Evolutionary conservation across 2,329 filamentous ascomycete genomes (phyloP).

Genomic region (Xylaria sp.): DNA sequence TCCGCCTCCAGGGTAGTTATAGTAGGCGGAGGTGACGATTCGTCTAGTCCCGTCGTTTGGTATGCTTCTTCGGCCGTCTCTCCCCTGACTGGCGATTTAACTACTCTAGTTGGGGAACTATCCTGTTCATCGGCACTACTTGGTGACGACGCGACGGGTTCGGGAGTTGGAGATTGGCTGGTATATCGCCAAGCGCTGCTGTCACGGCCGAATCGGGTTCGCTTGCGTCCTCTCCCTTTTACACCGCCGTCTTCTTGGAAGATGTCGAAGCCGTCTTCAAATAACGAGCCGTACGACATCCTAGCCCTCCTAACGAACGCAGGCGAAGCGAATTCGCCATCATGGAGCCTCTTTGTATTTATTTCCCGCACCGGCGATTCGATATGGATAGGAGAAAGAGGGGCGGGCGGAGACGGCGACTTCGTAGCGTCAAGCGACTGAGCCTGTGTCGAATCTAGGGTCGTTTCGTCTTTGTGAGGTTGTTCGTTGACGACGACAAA

Average conservation of each 20-base stretch:
- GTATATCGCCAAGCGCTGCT: constrained; percentile 79
- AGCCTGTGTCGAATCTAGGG: constrained; percentile 10
- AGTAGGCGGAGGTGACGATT: constrained; percentile 33
- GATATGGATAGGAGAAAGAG: constrained; percentile 17
- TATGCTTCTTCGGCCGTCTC: constrained; percentile 54
- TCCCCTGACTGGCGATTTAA: constrained; percentile 40
- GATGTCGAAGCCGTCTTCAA: constrained; percentile 72
- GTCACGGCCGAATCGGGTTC: constrained; percentile 73
- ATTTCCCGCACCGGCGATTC: constrained; percentile 50
- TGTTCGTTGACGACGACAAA: constrained; percentile 64
- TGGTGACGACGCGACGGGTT: constrained; percentile 50
- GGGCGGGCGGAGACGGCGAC: constrained; percentile 9
- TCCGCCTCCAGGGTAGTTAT: constrained; percentile 26
- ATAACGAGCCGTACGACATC: constrained; percentile 74
- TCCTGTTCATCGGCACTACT: constrained; percentile 34
- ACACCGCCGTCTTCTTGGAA: constrained; percentile 76
- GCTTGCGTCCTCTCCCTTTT: constrained; percentile 73
- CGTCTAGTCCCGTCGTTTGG: constrained; percentile 54
- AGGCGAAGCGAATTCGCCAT: constrained; percentile 76
- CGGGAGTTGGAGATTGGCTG: constrained; percentile 77
- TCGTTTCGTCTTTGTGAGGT: constrained; percentile 41
- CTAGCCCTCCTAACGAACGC: constrained; percentile 80
- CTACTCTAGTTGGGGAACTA: constrained; percentile 39
- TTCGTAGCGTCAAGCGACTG: neutral
- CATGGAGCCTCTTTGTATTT: constrained; percentile 52